Conservation (phyloP, 495 filamentous ascomycete species). For the Lasiosphaeria miniovina region DNA sequence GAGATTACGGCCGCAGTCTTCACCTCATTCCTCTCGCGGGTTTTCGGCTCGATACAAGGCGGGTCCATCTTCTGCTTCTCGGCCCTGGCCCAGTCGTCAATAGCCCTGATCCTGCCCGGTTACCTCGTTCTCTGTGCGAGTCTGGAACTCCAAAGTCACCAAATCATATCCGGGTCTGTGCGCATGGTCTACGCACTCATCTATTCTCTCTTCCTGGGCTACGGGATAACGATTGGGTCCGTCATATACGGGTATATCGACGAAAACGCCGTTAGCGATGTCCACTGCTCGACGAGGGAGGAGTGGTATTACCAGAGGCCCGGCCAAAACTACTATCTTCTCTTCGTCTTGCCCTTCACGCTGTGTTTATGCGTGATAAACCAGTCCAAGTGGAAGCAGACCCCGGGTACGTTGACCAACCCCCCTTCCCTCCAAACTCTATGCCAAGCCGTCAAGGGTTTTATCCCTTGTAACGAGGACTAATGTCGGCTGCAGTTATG, state of each 20-base stretch:
- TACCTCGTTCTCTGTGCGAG: constrained; percentile 64
- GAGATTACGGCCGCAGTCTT: constrained; percentile 84
- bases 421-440: no score
- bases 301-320: constrained; percentile 51
- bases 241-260: constrained; percentile 85
- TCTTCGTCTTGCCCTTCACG: constrained; percentile 80
- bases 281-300: constrained; percentile 55
- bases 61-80: constrained; percentile 85
- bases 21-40: constrained; percentile 85
- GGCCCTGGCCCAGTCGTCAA: constrained; percentile 82
- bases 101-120: constrained; percentile 91
- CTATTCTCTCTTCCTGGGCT: constrained; percentile 94
- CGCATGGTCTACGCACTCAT: constrained; percentile 96
- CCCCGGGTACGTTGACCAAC: constrained; percentile 61
- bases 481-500: constrained; percentile 50
- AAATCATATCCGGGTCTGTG: constrained; percentile 85
- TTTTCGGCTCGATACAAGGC: constrained; percentile 76
- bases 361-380: constrained; percentile 81
- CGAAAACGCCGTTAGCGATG: constrained; percentile 65
- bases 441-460: no score
- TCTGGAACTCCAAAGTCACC: constrained; percentile 82
- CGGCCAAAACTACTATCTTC: constrained; percentile 58
- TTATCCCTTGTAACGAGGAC: background rate
- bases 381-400: constrained; percentile 86
- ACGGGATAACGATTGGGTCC: constrained; percentile 92